Percentiles rank a stretch among this genome's conserved stretches.
These are phyloP conservation scores for Cicer yamashitae DNA, from an alignment of 306 rosid genomes.

Conservation along the genomic window DNA sequence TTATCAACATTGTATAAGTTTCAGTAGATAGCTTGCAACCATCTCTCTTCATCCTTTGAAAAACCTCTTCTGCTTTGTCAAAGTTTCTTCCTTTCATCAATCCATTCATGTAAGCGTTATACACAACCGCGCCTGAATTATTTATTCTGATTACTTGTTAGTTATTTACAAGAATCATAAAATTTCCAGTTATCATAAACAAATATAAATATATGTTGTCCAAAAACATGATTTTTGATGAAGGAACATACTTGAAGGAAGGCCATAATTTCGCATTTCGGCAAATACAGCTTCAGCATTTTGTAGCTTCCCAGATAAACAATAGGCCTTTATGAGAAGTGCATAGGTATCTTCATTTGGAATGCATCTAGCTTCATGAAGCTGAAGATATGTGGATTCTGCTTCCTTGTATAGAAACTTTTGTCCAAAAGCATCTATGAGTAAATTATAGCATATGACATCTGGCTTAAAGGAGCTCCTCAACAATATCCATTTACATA, in stretches of 20 bases:
- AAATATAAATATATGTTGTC: not conserved
- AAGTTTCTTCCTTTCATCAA: slow-evolving; percentile 73
- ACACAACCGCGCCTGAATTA: slow-evolving; percentile 74
- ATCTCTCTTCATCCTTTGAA: slow-evolving; percentile 80
- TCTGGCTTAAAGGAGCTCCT: slow-evolving; percentile 88
- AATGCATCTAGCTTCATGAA: slow-evolving; percentile 73
- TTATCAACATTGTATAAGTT: slow-evolving; percentile 82
- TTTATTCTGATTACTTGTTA: slow-evolving; percentile 37
- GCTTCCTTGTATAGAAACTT: slow-evolving; percentile 72
- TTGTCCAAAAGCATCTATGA: slow-evolving; percentile 87
- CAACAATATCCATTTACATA: slow-evolving; percentile 82
- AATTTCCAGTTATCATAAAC: slow-evolving; percentile 23
- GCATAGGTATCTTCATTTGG: slow-evolving; percentile 96
- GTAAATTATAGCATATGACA: slow-evolving; percentile 91
- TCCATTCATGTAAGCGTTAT: slow-evolving; percentile 86
- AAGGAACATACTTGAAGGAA: slow-evolving; percentile 72
- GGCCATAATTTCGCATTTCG: slow-evolving; percentile 76
- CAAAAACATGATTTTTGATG: too few species aligned
- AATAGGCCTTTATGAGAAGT: slow-evolving; percentile 84
- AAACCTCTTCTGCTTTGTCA: slow-evolving; percentile 79
- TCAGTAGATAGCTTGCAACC: slow-evolving; percentile 72
- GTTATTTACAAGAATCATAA: slow-evolving; percentile 21
- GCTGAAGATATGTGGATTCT: slow-evolving; percentile 79
- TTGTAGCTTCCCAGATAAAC: slow-evolving; percentile 69
- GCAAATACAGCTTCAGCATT: slow-evolving; percentile 88